Evolutionary conservation across 495 filamentous ascomycete genomes (phyloP).

Genomic region (Penicillium steckii): DNA sequence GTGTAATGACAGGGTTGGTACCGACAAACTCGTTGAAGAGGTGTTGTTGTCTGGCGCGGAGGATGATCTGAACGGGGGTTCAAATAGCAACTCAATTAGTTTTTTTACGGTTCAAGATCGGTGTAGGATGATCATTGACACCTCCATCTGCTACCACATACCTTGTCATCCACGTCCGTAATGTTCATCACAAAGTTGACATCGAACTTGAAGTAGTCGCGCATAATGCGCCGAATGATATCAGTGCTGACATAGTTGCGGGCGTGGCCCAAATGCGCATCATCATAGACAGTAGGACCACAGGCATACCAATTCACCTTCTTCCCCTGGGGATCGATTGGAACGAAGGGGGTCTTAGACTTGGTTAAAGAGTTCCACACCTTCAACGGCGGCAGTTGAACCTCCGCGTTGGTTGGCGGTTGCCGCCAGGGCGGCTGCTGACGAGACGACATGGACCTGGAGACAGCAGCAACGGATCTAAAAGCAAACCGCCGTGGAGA

Average conservation of each 20-base stretch:
- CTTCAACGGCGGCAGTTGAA: conserved; percentile 40
- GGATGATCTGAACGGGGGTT: conserved; percentile 66
- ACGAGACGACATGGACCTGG: conserved; percentile 31
- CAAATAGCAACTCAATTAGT: not conserved
- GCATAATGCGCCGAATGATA: conserved; percentile 83
- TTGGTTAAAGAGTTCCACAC: conserved; percentile 76
- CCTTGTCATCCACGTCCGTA: conserved; percentile 92
- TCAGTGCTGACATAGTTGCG: conserved; percentile 94
- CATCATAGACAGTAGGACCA: conserved; percentile 92
- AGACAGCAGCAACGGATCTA: conserved; percentile 1
- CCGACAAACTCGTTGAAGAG: conserved; percentile 59
- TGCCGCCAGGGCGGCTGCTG: conserved; percentile 53
- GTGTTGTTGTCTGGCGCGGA: conserved; percentile 75
- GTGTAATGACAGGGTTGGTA: conserved; percentile 45
- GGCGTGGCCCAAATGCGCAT: conserved; percentile 86
- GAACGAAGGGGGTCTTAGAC: conserved; percentile 71
- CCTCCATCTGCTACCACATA: conserved; percentile 27
- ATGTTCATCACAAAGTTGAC: conserved; percentile 96
- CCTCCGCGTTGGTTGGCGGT: conserved; percentile 31
- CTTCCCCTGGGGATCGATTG: conserved; percentile 61
- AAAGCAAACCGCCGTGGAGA: not conserved
- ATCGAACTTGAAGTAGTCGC: conserved; percentile 81
- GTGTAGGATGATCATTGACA: not conserved
- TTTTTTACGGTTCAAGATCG: not conserved
- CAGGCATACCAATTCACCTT: conserved; percentile 88